Base-by-base conservation (phyloP, 176 grass and related monocot species). In the Lolium rigidum region DNA sequence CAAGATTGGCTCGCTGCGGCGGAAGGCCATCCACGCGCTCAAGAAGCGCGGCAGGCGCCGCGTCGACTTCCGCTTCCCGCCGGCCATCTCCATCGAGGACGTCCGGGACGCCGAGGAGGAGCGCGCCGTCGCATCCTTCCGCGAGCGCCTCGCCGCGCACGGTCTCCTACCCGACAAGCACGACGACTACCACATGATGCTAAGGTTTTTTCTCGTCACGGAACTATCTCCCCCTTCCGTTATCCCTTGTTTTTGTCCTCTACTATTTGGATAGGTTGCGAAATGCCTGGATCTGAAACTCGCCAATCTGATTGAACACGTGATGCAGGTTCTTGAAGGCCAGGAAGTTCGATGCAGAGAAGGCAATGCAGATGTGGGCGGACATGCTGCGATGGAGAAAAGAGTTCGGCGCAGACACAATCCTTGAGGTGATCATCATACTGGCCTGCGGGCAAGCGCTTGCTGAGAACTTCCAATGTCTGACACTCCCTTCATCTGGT, bases 321-420 rank as follows among this genome's bases (percentile, higher is more conserved):
- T 70, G 22, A 25, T 88, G 15, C 77, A 96, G 93, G 82, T 99
- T 99, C 86, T 88, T 99, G 54, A 99, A 99, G 72, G 94, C 97
- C 50, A 93, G 94, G 72, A 99, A 91, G 76, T 91, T 99, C 12
- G 97, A 99, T n/a, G 80, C 82, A 25, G 94, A 94, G 52, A 99
- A 94, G 85, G 90, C 97, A 63, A 90, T 82, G 37, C 97, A 97
- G 75, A 99, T 99, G 97, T 99, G 97, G 97, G 70, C 85, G 2
- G 97, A 99, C 25, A 99, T 99, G 97, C 86, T 97, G 59, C 91
- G 83, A 87, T 99, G 97, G 94, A 94, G 97, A 85, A 90, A 93
- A 49, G 94, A 99, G 69, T 99, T 99, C 31, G 94, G 92, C 67
- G 79, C 94, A 1, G 97, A 99, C 90, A 90, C 89, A 1, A 96